Evolutionary conservation across 768 basidiomycete genomes (phyloP).

Genomic region (Tylopilus cervinicoccineus): DNA sequence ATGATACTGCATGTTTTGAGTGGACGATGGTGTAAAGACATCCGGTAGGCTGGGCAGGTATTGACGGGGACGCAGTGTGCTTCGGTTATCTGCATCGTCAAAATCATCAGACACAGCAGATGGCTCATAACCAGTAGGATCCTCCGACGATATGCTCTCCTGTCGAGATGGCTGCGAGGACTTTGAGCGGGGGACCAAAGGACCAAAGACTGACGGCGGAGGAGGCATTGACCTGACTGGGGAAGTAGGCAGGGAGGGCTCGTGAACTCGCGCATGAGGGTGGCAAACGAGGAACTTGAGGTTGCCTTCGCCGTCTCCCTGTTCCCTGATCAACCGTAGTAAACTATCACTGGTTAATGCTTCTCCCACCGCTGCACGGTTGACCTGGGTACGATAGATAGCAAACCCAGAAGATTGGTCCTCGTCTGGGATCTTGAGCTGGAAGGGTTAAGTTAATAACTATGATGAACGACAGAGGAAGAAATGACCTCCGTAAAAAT

Average conservation of each 20-base stretch:
- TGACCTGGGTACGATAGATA: slow-evolving; percentile 88
- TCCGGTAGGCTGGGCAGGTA: slow-evolving; percentile 22
- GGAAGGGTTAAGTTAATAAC: slow-evolving; percentile 4
- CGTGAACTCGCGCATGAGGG: slow-evolving; percentile 58
- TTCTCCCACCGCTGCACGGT: slow-evolving; percentile 68
- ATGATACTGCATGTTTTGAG: slow-evolving; percentile 37
- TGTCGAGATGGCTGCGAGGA: slow-evolving; percentile 54
- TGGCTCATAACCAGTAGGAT: slow-evolving; percentile 67
- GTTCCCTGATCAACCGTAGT: slow-evolving; percentile 63
- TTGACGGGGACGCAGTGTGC: slow-evolving; percentile 40
- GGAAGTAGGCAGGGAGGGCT: slow-evolving; percentile 37
- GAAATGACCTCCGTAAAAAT: slow-evolving; percentile 71
- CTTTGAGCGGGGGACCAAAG: slow-evolving; percentile 46
- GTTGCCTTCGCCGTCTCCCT: slow-evolving; percentile 73
- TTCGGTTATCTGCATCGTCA: slow-evolving; percentile 54
- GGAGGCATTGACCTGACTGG: slow-evolving; percentile 48
- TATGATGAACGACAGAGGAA: neutral
- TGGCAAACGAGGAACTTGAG: slow-evolving; percentile 83
- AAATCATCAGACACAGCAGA: slow-evolving; percentile 49
- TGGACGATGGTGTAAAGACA: slow-evolving; percentile 33
- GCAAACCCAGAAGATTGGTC: slow-evolving; percentile 66
- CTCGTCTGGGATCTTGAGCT: slow-evolving; percentile 83
- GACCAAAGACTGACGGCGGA: slow-evolving; percentile 43
- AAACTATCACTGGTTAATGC: slow-evolving; percentile 70
- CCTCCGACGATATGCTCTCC: slow-evolving; percentile 67